phyloP scores from a whole-genome alignment of 2,329 filamentous ascomycete genomes.

The Alternaria rosae region DNA sequence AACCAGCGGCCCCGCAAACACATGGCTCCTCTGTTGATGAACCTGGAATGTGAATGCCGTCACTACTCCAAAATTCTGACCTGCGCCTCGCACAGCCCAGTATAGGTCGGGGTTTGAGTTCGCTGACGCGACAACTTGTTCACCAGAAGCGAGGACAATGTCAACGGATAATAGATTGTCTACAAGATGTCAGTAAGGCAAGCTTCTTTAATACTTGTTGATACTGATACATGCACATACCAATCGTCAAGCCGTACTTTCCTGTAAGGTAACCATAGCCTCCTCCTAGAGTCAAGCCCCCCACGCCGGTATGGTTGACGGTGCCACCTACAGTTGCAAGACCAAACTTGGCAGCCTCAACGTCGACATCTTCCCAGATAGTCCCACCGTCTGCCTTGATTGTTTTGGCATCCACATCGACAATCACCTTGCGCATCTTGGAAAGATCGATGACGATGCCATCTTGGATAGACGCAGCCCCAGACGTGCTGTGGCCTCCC shows the following conservation, averaged over 20 bases:
- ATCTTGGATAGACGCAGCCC: conserved; percentile 58
- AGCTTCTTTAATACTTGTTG: not conserved
- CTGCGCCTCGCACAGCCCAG: conserved; percentile 51
- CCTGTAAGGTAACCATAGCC: conserved; percentile 66
- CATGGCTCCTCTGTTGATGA: conserved; percentile 37
- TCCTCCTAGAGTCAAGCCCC: conserved; percentile 62
- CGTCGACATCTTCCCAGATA: conserved; percentile 64
- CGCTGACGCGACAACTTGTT: conserved; percentile 43
- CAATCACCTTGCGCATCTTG: conserved; percentile 59
- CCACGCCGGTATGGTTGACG: conserved; percentile 69
- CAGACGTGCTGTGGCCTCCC: conserved; percentile 65
- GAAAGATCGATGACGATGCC: conserved; percentile 65
- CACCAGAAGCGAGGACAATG: conserved; percentile 47
- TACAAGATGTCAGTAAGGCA: not conserved
- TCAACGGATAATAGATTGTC: conserved; percentile 50
- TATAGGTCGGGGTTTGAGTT: conserved; percentile 44
- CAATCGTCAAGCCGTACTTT: conserved; percentile 62
- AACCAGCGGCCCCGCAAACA: conserved; percentile 49
- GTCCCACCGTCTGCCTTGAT: conserved; percentile 62
- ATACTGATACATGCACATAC: conserved; percentile 35
- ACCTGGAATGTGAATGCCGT: conserved; percentile 54
- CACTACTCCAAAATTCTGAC: conserved; percentile 47
- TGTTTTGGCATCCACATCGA: conserved; percentile 56
- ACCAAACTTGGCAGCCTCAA: conserved; percentile 57
- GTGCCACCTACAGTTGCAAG: conserved; percentile 69